These are phyloP conservation scores for Yamadazyma mexicana DNA, from an alignment of 1,139 yeast genomes.

Conservation along the genomic window DNA sequence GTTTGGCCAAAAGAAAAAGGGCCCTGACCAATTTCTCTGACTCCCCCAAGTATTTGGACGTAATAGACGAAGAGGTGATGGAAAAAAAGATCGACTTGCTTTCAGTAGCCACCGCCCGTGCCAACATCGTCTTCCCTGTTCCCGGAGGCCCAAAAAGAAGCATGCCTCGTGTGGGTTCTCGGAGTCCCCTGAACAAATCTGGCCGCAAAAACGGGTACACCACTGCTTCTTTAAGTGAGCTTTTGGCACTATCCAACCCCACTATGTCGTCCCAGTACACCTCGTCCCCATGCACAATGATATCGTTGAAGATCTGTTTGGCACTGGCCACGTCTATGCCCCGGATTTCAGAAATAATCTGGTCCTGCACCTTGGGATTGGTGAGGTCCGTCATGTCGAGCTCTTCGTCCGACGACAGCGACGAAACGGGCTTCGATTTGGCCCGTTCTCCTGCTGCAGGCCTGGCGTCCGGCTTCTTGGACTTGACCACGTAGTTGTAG, in stretches of 20 bases:
- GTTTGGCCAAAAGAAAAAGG: slow-evolving; percentile 79
- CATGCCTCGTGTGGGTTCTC: slow-evolving; percentile 98
- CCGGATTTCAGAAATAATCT: slow-evolving; percentile 34
- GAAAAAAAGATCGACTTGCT: slow-evolving; percentile 92
- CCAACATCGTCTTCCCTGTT: slow-evolving; percentile 97
- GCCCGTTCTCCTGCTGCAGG: too few relatives aligned
- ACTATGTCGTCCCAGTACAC: slow-evolving; percentile 98
- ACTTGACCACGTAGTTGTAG: slow-evolving; percentile 26
- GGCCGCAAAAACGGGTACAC: slow-evolving; percentile 96
- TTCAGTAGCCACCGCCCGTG: slow-evolving; percentile 96
- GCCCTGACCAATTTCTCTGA: slow-evolving; percentile 93
- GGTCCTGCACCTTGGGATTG: slow-evolving; percentile 67
- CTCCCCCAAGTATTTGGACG: slow-evolving; percentile 91
- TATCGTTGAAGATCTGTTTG: slow-evolving; percentile 80
- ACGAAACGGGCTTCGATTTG: neutral
- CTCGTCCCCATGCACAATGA: slow-evolving; percentile 91
- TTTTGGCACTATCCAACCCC: slow-evolving; percentile 87
- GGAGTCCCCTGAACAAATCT: slow-evolving; percentile 82
- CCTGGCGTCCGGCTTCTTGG: too few relatives aligned
- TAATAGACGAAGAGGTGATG: slow-evolving; percentile 87
- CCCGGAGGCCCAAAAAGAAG: slow-evolving; percentile 97
- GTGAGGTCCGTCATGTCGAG: slow-evolving; percentile 26
- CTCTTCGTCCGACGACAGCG: slow-evolving; percentile 21
- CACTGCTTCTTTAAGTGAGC: slow-evolving; percentile 90
- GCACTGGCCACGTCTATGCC: slow-evolving; percentile 46